Conservation (phyloP, 2,329 filamentous ascomycete species). For the Stagonosporopsis rhizophila region DNA sequence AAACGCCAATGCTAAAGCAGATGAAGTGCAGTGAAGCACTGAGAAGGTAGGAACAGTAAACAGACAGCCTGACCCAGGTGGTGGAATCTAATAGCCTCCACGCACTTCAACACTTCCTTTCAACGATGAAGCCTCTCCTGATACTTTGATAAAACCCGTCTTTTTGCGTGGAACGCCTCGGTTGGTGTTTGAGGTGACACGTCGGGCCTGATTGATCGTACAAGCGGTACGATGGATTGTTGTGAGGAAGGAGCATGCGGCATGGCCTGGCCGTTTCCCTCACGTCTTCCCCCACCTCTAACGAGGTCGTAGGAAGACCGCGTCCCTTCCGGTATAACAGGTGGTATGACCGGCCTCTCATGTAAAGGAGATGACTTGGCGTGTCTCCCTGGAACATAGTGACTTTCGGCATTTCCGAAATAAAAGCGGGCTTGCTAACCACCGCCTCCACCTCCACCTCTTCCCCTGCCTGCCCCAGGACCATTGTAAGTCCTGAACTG, state of each 20-base stretch:
- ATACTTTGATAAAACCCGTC: background rate
- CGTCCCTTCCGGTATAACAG: background rate
- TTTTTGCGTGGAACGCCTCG: background rate
- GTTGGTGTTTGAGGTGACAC: background rate
- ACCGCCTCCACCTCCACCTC: slow-evolving; percentile 35
- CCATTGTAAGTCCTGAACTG: slow-evolving; percentile 45
- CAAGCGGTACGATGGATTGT: background rate
- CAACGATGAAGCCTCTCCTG: slow-evolving; percentile 5
- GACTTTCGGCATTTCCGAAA: background rate
- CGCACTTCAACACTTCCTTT: background rate
- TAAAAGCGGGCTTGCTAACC: slow-evolving; percentile 18
- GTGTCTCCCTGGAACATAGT: too few species aligned
- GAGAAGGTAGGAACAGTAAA: background rate
- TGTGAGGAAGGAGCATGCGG: background rate
- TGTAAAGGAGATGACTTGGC: too few species aligned
- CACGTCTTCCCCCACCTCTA: background rate
- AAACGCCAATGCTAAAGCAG: slow-evolving; percentile 25
- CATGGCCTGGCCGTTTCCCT: background rate
- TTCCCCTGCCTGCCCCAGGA: slow-evolving; percentile 30
- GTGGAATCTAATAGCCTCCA: background rate
- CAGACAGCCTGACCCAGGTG: background rate
- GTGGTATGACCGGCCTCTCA: background rate
- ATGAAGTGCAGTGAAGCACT: background rate
- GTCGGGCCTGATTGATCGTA: background rate
- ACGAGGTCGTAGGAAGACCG: background rate